phyloP scores from a whole-genome alignment of 169 alveolate genomes.

The Cryptosporidium bovis region DNA sequence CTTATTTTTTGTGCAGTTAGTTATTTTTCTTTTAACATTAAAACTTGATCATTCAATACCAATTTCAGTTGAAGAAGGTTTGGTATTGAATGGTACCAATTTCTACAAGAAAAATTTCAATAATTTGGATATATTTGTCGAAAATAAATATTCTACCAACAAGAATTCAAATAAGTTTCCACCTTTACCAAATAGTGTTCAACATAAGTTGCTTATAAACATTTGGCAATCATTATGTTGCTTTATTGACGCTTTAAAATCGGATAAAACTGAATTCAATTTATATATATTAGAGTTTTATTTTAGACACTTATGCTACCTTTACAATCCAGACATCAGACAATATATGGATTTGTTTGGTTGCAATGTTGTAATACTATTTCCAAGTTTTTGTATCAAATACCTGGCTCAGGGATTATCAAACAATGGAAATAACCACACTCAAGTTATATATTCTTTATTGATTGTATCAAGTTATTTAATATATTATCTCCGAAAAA shows the following conservation, averaged over 20 bases:
- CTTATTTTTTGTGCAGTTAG: constrained; percentile 17
- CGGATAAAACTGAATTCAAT: not conserved
- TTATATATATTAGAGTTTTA: constrained; percentile 21
- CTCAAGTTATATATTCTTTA: constrained; percentile 39
- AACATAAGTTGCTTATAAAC: constrained; percentile 75
- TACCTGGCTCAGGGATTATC: constrained; percentile 3
- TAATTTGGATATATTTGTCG: not conserved
- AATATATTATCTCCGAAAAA: constrained; percentile 22
- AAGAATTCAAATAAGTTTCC: constrained; percentile 42
- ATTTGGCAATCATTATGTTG: constrained; percentile 77
- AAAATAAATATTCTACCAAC: constrained; percentile 1
- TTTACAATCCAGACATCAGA: constrained; percentile 59
- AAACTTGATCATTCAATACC: constrained; percentile 64
- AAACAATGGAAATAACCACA: constrained; percentile 19
- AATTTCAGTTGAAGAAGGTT: not conserved
- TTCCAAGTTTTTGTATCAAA: constrained; percentile 30
- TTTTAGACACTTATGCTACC: constrained; percentile 15
- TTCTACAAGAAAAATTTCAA: not conserved
- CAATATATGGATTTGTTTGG: constrained; percentile 69
- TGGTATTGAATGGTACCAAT: not conserved
- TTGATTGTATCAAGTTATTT: constrained; percentile 49
- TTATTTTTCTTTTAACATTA: constrained; percentile 67
- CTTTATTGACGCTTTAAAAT: constrained; percentile 60
- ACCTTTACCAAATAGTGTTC: constrained; percentile 78
- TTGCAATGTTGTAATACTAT: constrained; percentile 20